Conservation (phyloP, 768 basidiomycete genomes). For the Favolaschia claudopus region DNA sequence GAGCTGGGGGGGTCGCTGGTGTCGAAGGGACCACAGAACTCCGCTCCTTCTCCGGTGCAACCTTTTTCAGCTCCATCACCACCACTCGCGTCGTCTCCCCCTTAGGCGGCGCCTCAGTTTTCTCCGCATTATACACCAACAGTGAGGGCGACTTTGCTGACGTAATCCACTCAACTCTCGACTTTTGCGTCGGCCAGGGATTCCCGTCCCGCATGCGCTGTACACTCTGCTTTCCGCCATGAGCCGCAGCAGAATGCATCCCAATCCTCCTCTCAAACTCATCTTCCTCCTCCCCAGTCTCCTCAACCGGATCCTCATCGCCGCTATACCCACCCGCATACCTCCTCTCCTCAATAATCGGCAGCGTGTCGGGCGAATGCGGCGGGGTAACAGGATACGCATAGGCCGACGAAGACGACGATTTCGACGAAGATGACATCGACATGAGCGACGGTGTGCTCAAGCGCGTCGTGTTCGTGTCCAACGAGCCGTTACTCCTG, state of each 20-base stretch:
- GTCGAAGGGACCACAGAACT: neutral
- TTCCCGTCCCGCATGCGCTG: conserved; percentile 25
- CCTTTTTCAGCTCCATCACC: neutral
- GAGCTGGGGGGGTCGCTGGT: neutral
- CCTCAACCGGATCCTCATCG: neutral
- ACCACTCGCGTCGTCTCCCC: neutral
- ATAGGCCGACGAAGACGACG: neutral
- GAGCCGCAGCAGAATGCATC: neutral
- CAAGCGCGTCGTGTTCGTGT: no score
- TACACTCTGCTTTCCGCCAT: no score
- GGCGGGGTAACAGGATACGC: conserved; percentile 19
- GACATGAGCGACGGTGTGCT: conserved; percentile 19
- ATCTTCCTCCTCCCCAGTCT: neutral
- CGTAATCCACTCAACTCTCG: conserved; percentile 28
- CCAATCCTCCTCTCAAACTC: neutral
- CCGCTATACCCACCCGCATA: conserved; percentile 3
- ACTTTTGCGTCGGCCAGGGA: conserved; percentile 40
- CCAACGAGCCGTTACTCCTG: no score
- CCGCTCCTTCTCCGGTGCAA: neutral
- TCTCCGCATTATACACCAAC: neutral
- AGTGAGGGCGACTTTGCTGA: neutral
- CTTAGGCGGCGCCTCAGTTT: neutral
- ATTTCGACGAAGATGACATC: conserved; percentile 14
- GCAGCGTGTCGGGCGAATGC: conserved; percentile 16
- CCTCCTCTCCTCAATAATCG: conserved; percentile 21